Conservation (phyloP, 1,284 basidiomycete genomes). For the Rhodotorula sp. region DNA sequence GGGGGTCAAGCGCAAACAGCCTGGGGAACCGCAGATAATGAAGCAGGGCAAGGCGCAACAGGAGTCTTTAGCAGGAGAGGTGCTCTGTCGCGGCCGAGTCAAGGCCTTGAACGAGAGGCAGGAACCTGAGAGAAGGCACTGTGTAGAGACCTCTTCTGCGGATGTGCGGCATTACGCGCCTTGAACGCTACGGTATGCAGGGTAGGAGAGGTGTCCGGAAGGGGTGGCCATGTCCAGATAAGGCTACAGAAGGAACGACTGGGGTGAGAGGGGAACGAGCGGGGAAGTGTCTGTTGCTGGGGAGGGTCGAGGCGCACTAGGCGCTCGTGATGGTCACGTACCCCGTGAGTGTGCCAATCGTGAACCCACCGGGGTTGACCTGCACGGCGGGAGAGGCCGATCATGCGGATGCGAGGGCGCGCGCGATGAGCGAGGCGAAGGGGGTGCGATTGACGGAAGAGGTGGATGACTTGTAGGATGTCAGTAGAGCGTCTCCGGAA, state of each 20-base stretch:
- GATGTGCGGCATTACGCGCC: too few relatives aligned
- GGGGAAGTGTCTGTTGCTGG: neutral
- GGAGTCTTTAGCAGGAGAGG: too few relatives aligned
- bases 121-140: too few relatives aligned
- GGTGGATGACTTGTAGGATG: constrained; percentile 3
- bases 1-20: too few relatives aligned
- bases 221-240: neutral
- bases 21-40: too few relatives aligned
- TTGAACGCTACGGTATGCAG: too few relatives aligned
- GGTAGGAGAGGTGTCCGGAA: too few relatives aligned
- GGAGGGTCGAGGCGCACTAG: neutral
- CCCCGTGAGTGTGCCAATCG: constrained; percentile 37
- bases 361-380: constrained; percentile 39
- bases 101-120: too few relatives aligned
- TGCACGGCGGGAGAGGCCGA: neutral
- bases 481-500: neutral
- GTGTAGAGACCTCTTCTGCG: too few relatives aligned
- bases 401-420: neutral
- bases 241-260: neutral
- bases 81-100: too few relatives aligned
- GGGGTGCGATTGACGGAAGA: neutral
- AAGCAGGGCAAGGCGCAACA: too few relatives aligned
- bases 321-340: constrained; percentile 25
- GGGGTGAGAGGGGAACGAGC: neutral
- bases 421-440: neutral